Percentiles rank a stretch among this genome's conserved stretches.
Conservation (phyloP, 306 rosid species). For the Medicago ruthenica region DNA sequence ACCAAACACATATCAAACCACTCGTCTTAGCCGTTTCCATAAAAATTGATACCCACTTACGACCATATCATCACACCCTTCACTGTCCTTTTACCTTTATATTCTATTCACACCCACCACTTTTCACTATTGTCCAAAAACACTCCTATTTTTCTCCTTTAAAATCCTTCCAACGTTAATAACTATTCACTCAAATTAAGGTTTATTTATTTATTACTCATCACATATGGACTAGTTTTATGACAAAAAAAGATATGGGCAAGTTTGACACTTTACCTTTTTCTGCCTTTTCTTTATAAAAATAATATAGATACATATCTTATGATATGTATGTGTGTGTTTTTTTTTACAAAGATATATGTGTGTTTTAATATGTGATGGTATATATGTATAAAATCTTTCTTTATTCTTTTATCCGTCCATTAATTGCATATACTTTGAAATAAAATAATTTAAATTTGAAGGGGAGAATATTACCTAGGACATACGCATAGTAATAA, state of each 20-base stretch:
- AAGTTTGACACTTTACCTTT: conserved; percentile 2
- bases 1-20: conserved; percentile 45
- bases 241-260: neutral
- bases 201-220: neutral
- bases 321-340: no score
- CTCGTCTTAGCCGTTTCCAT: conserved; percentile 37
- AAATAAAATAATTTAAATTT: neutral
- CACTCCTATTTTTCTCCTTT: conserved; percentile 1
- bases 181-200: conserved; percentile 10
- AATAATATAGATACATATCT: no score
- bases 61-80: conserved; percentile 21
- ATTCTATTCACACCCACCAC: conserved; percentile 36
- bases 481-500: neutral
- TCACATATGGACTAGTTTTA: neutral
- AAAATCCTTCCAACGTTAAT: conserved; percentile 8
- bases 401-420: neutral
- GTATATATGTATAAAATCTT: neutral
- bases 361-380: neutral
- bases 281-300: neutral
- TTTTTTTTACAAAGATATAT: no score
- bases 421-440: neutral
- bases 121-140: conserved; percentile 30
- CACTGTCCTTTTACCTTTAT: conserved; percentile 1
- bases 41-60: conserved; percentile 38
- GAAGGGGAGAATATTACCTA: neutral